A percentile compares a stretch with the other conserved stretches of the same genome.
Conservation (phyloP, 495 filamentous ascomycete genomes). For the Xylaria nigripes region DNA sequence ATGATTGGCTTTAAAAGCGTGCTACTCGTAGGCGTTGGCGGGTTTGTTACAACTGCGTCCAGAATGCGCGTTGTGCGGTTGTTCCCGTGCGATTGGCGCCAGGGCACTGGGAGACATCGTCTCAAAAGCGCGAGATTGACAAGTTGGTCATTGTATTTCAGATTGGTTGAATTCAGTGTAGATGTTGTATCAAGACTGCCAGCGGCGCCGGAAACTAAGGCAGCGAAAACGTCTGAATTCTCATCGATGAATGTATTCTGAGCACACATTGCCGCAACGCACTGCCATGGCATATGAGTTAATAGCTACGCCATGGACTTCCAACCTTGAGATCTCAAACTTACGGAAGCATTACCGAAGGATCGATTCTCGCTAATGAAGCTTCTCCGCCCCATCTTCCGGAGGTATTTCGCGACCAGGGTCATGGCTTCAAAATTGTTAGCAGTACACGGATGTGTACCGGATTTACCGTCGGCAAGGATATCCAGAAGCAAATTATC, state of each 20-base stretch:
- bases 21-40: background rate
- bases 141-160: conserved; percentile 28
- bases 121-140: conserved; percentile 34
- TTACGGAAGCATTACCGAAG: conserved; percentile 25
- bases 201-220: conserved; percentile 43
- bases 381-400: conserved; percentile 41
- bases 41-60: background rate
- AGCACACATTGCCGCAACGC: conserved; percentile 36
- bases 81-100: conserved; percentile 15
- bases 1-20: conserved; percentile 1
- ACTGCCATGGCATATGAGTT: conserved; percentile 15
- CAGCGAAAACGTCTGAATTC: conserved; percentile 45
- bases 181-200: conserved; percentile 41
- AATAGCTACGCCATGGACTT: background rate
- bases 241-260: conserved; percentile 40
- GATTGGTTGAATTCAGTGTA: conserved; percentile 38
- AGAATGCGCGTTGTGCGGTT: conserved; percentile 1
- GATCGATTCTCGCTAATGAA: conserved; percentile 50
- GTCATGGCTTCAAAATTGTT: conserved; percentile 44
- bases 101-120: conserved; percentile 30
- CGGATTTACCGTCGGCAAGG: conserved; percentile 49
- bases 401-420: conserved; percentile 40
- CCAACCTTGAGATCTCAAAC: background rate
- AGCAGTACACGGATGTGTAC: conserved; percentile 46
- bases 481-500: conserved; percentile 49